Base-by-base conservation (phyloP, 768 basidiomycete genomes). In the Mycena galopus region DNA sequence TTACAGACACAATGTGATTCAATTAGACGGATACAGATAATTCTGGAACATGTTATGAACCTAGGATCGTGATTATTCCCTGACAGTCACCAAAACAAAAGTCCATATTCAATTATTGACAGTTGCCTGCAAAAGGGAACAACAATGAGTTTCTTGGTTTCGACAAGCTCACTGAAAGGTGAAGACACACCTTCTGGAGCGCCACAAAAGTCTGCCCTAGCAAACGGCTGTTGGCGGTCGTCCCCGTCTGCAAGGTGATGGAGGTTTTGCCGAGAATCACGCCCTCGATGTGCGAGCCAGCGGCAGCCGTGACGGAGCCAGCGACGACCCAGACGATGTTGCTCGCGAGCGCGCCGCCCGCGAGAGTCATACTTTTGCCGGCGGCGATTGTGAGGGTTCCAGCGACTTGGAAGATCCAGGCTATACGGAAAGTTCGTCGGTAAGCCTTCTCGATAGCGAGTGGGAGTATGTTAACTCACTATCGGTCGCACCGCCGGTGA, bases 401-500 rank as follows among this genome's bases (percentile, higher is more conserved):
- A 7, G n/a, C 3, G 10, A 58, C 33, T n/a, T 58, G 56, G 56
- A 58, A 58, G 33, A 58, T 58, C 56, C 56, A 35, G 4, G 33
- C 33, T 58, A 14, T 7, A 4, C n/a, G n/a, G n/a, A 16, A 23
- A 12, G 21, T n/a, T 12, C n/a, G 11, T 17, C 35, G 16, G 16
- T 9, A n/a, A n/a, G n/a, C n/a, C n/a, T n/a, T n/a, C n/a, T n/a
- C n/a, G n/a, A 10, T 16, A 10, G 35, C 16, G 12, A 6, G 33
- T 35, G 12, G 17, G 17, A 42, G 19, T 12, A 19, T 11, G 25
- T n/a, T n/a, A 25, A 3, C 51, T 53, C 51, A 73, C 70, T 67
- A 32, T 77, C 74, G 5, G 65, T 35, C 29, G 76, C 23, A 19
- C 57, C 57, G 32, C 75, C 75, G 25, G 50, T 14, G 12, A 77